These are phyloP conservation scores for Backusella westeae DNA, from an alignment of 192 early-diverging fungal species.

Conservation along the genomic window DNA sequence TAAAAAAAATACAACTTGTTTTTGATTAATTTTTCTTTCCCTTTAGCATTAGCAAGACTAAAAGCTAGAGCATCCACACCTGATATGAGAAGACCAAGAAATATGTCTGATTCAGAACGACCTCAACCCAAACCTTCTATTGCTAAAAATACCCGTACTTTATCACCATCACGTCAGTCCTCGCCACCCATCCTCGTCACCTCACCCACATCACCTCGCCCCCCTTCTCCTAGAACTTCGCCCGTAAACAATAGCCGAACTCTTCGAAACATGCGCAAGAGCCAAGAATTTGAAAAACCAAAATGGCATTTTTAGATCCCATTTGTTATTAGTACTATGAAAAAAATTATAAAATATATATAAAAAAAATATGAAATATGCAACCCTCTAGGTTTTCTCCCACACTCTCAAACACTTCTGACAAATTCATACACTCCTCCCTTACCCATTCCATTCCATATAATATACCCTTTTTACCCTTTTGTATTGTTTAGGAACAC, in stretches of 20 bases:
- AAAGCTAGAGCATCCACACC: neutral
- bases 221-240: neutral
- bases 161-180: constrained; percentile 4
- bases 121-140: neutral
- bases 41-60: neutral
- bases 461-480: neutral
- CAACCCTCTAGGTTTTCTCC: neutral
- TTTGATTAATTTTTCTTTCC: neutral
- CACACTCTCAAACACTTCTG: neutral
- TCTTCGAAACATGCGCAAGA: neutral
- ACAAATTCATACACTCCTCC: neutral
- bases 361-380: constrained; percentile 7
- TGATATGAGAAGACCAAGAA: constrained; percentile 1
- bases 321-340: neutral
- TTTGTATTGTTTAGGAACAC: constrained; percentile 2
- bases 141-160: neutral
- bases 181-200: constrained; percentile 1
- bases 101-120: constrained; percentile 1
- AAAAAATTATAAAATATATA: neutral
- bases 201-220: neutral
- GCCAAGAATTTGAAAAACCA: constrained; percentile 8
- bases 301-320: constrained; percentile 15
- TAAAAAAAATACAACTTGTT: neutral
- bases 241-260: neutral
- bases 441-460: neutral